Percentiles rank a stretch among this genome's conserved stretches.
phyloP scores from a whole-genome alignment of 331 rosid genomes.

The Saraca asoca region DNA sequence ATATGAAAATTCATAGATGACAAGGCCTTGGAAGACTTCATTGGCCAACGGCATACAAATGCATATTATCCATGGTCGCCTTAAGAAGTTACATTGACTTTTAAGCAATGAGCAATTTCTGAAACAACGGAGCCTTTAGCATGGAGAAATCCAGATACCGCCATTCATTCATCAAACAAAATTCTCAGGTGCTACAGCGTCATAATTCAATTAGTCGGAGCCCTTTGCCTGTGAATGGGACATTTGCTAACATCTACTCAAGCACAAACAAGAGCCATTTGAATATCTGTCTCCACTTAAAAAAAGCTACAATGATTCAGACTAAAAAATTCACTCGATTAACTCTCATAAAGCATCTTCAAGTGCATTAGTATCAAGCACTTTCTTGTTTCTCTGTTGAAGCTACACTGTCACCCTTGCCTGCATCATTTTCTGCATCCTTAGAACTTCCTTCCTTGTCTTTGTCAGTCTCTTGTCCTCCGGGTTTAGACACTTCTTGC shows the following conservation, averaged over 20 bases:
- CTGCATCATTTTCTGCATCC: conserved; percentile 36
- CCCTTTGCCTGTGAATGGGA: conserved; percentile 17
- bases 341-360: conserved; percentile 42
- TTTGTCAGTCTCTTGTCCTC: conserved; percentile 20
- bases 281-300: conserved; percentile 21
- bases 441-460: conserved; percentile 27
- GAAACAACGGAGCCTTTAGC: no score
- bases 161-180: not conserved
- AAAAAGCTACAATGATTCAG: conserved; percentile 33
- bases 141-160: not conserved
- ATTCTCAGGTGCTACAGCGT: not conserved
- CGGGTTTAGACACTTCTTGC: conserved; percentile 69
- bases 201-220: not conserved
- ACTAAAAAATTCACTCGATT: conserved; percentile 35
- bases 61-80: no score
- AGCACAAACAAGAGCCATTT: conserved; percentile 27
- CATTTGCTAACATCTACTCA: conserved; percentile 31
- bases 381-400: conserved; percentile 61
- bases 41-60: no score
- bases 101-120: no score
- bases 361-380: conserved; percentile 29
- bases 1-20: no score
- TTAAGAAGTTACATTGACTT: no score
- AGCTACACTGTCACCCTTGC: conserved; percentile 28
- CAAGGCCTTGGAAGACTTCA: no score